These are phyloP conservation scores for Sutorius eximius DNA, from an alignment of 1,284 basidiomycete genomes.

Conservation along the genomic window DNA sequence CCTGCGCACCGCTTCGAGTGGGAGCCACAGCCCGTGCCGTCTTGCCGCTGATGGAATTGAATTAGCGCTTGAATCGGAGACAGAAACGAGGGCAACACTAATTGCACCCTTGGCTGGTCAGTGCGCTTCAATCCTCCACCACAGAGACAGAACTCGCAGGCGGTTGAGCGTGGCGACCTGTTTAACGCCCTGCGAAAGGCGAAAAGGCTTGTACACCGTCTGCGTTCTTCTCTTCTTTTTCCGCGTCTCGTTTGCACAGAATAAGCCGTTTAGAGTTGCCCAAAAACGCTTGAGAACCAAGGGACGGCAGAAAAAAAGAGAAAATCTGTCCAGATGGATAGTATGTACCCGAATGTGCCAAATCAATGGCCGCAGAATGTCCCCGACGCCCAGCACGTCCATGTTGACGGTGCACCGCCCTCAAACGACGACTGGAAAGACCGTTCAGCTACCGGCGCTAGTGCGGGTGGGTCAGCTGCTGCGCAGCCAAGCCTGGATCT, in stretches of 20 bases:
- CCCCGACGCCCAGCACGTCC: constrained; percentile 38
- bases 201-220: constrained; percentile 40
- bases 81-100: constrained; percentile 24
- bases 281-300: constrained; percentile 47
- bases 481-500: constrained; percentile 41
- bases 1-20: constrained; percentile 25
- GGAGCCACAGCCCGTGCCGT: constrained; percentile 22
- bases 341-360: constrained; percentile 51
- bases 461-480: constrained; percentile 32
- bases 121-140: constrained; percentile 40
- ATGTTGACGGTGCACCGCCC: constrained; percentile 38
- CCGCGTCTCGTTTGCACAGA: constrained; percentile 43
- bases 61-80: constrained; percentile 32
- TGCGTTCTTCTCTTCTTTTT: constrained; percentile 39
- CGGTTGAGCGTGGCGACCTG: constrained; percentile 38
- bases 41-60: constrained; percentile 27
- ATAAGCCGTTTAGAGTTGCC: constrained; percentile 56
- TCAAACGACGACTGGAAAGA: constrained; percentile 52
- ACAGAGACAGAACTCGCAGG: constrained; percentile 43
- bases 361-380: constrained; percentile 53
- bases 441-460: constrained; percentile 28
- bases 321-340: constrained; percentile 51
- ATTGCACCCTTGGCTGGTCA: constrained; percentile 32
- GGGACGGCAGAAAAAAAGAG: constrained; percentile 46
- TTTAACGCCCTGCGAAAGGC: constrained; percentile 40